A percentile compares a stretch with the other conserved stretches of the same genome.
phyloP scores from a whole-genome alignment of 1,284 basidiomycete genomes.

The Trametes sp. region DNA sequence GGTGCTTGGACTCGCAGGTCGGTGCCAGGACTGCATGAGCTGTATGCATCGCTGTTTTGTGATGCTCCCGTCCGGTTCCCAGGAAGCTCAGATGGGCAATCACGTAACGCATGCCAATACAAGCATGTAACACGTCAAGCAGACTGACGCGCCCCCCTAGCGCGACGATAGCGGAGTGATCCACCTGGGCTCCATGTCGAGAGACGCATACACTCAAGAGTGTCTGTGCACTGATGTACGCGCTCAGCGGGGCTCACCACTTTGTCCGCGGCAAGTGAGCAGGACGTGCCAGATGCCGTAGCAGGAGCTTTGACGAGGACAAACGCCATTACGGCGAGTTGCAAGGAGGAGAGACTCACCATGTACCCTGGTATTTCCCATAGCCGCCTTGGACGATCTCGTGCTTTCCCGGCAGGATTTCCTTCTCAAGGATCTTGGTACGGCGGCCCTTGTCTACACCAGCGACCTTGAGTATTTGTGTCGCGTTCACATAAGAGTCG shows the following conservation, averaged over 20 bases:
- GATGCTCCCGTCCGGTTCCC: not conserved
- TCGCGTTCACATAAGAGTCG: conserved; percentile 97
- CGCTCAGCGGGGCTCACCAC: no score
- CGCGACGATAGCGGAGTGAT: not conserved
- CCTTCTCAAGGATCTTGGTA: conserved; percentile 98
- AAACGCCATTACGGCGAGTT: not conserved
- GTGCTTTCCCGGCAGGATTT: conserved; percentile 94
- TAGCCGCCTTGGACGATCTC: conserved; percentile 99
- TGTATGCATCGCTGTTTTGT: no score
- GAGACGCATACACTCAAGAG: not conserved
- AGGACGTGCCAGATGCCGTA: no score
- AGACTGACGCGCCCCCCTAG: not conserved
- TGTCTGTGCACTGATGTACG: not conserved
- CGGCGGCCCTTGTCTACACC: conserved; percentile 97
- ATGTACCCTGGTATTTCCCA: conserved; percentile 99
- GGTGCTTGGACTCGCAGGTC: no score
- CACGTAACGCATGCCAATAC: not conserved
- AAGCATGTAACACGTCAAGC: not conserved
- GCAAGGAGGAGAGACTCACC: conserved; percentile 61
- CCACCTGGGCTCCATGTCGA: conserved; percentile 7
- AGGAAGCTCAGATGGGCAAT: not conserved
- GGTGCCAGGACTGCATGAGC: no score
- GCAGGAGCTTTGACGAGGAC: no score
- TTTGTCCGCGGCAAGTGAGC: no score
- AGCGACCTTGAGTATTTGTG: conserved; percentile 98